Percentiles rank a stretch among this genome's conserved stretches.
These are phyloP conservation scores for Capsicum pubescens DNA, from an alignment of 257 asterid genomes.

Conservation along the genomic window DNA sequence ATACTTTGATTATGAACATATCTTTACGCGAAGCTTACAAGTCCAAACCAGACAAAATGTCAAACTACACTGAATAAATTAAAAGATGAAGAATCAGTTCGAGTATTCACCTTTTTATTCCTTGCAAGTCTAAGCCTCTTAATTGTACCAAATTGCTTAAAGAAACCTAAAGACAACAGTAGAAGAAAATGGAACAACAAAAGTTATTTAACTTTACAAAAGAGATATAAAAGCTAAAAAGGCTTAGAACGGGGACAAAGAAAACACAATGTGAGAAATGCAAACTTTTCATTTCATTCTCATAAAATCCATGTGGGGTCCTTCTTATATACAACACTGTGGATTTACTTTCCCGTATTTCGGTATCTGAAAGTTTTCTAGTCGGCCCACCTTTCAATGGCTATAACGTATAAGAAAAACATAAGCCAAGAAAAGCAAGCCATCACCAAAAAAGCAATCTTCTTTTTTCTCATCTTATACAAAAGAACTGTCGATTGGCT, in stretches of 20 bases:
- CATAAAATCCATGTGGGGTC: no score
- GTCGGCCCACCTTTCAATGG: no score
- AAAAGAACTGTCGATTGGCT: not conserved
- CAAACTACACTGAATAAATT: not conserved
- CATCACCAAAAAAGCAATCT: not conserved
- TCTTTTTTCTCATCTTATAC: not conserved
- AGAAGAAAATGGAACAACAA: not conserved
- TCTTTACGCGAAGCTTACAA: not conserved
- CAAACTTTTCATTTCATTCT: no score
- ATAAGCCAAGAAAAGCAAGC: not conserved
- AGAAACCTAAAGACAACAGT: slow-evolving; percentile 62
- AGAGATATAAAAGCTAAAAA: not conserved
- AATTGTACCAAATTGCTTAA: slow-evolving; percentile 31
- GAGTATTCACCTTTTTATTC: slow-evolving; percentile 70
- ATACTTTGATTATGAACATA: not conserved
- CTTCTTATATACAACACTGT: no score
- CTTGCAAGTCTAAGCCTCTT: slow-evolving; percentile 85
- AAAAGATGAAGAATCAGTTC: not conserved
- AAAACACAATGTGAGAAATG: not conserved
- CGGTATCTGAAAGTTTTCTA: no score
- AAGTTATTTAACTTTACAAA: not conserved
- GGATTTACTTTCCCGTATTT: no score
- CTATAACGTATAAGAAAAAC: slow-evolving; percentile 26
- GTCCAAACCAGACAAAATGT: not conserved
- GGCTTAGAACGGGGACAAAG: not conserved